Base-by-base conservation (phyloP, 257 asterid species). In the Thymus quinquecostatus region DNA sequence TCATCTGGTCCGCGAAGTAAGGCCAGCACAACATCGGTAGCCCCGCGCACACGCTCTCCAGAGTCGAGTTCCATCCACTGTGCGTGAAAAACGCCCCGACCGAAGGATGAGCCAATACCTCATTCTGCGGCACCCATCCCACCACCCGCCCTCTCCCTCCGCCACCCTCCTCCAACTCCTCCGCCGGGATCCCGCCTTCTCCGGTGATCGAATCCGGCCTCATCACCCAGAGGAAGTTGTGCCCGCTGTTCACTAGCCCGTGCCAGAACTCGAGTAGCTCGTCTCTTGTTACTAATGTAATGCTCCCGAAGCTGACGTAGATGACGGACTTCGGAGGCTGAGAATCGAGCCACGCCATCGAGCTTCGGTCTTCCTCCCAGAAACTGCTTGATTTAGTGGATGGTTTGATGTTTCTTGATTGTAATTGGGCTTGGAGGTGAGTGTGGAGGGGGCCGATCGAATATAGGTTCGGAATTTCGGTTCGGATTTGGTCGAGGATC, bases 11-110 rank as follows among this genome's bases (percentile, higher is more conserved):
- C 0, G 72, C 66, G 38, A 83, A 82, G 34, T 75, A 84, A 2
- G 91, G 89, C 88, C 89, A 82, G 4, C 85, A 88, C 1, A 88
- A 67, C 91, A 86, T 88, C 1, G 91, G 95, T 41, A 78, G 73
- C 0, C 89, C 89, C 1, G 61, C 83, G 0, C 49, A 66, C 3
- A 88, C 47, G 4, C 84, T 71, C 9, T 86, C 91, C 9, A 88
- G 28, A 8, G 85, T 86, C 3, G 89, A 85, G 36, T 85, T 83
- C 94, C 91, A 85, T 5, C 91, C 94, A 51, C 76, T 67, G 27
- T 87, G 91, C 1, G 91, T 88, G 57, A 86, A 73, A 21, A 83
- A 83, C 0, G 89, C 91, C 1, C 78, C 87, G 0, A 86, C 66
- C 0, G 91, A 53, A 0, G 73, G 44, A 27, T 88, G 91, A 0